Evolutionary conservation across 75 land plant species (phyloP).

Genomic region (Sequoia sempervirens): DNA sequence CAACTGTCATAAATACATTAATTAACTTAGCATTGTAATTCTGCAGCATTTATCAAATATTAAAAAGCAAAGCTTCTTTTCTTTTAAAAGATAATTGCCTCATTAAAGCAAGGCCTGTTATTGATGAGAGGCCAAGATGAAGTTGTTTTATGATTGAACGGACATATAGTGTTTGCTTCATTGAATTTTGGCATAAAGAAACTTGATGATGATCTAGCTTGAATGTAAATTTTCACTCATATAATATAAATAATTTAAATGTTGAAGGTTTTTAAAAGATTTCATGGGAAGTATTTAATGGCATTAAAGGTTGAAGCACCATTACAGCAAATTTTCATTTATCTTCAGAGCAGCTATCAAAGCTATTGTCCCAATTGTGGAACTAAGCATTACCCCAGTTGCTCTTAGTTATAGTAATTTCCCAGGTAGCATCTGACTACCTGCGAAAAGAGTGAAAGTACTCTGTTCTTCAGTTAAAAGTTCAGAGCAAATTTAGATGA

Average conservation of each 20-base stretch:
- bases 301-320: background rate
- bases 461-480: background rate
- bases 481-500: background rate
- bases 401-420: background rate
- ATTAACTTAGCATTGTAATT: background rate
- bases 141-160: background rate
- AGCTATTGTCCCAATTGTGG: background rate
- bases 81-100: background rate
- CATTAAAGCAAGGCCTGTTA: background rate
- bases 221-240: background rate
- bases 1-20: background rate
- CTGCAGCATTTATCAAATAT: background rate
- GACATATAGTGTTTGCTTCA: background rate
- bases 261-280: background rate
- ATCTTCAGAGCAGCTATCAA: background rate
- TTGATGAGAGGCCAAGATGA: background rate
- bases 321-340: background rate
- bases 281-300: background rate
- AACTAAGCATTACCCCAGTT: background rate
- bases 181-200: background rate
- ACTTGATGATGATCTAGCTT: background rate
- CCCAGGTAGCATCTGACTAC: background rate
- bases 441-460: background rate
- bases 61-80: background rate
- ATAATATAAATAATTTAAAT: background rate